phyloP scores from a whole-genome alignment of 2,329 filamentous ascomycete genomes.

The Fusarium sp. region DNA sequence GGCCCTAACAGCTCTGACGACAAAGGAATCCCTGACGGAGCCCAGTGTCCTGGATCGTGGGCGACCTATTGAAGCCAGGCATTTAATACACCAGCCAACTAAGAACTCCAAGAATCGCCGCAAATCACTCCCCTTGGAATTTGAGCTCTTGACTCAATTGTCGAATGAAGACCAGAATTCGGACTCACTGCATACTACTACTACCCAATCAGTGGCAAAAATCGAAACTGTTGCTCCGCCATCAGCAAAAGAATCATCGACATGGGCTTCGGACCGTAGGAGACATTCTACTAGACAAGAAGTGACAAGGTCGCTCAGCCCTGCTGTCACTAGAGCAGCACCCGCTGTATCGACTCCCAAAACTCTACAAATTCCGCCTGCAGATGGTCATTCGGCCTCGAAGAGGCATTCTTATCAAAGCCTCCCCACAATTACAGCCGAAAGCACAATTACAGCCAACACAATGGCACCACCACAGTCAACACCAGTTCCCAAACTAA shows the following conservation, averaged over 20 bases:
- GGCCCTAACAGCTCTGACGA: conserved; percentile 5
- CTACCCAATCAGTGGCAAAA: neutral
- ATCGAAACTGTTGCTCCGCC: conserved; percentile 9
- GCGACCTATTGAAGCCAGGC: conserved; percentile 22
- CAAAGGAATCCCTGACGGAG: neutral
- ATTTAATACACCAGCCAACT: conserved; percentile 29
- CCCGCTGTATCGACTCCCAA: neutral
- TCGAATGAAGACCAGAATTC: conserved; percentile 10
- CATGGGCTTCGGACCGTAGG: conserved; percentile 7
- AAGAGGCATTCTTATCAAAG: neutral
- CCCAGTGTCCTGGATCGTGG: conserved; percentile 25
- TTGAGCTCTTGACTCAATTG: conserved; percentile 14
- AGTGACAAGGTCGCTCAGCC: neutral
- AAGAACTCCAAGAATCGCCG: conserved; percentile 15
- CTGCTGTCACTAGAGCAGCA: neutral
- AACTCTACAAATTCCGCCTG: conserved; percentile 1
- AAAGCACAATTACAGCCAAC: neutral
- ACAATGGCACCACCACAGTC: conserved; percentile 2
- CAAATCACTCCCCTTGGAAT: conserved; percentile 31
- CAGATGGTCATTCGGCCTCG: neutral
- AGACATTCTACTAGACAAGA: conserved; percentile 12
- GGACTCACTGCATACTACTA: neutral
- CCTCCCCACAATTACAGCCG: neutral
- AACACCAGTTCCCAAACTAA: neutral
- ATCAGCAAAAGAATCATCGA: conserved; percentile 7